phyloP scores from a whole-genome alignment of 2,329 filamentous ascomycete species.

The Microcyclospora tardicrescens region DNA sequence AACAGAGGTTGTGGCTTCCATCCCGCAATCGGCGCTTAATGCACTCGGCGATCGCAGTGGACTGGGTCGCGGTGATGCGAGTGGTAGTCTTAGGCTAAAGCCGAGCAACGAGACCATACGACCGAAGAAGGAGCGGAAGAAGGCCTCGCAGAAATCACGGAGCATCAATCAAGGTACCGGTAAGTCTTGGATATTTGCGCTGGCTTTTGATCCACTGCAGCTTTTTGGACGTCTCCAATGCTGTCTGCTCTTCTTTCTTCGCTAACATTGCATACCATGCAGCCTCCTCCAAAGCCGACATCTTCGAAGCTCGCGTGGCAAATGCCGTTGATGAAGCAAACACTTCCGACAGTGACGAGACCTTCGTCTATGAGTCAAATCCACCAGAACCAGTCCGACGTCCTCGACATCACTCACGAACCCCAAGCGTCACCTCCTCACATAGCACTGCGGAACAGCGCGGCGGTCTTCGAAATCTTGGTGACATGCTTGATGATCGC shows the following conservation, averaged over 20 bases:
- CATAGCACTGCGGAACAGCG: constrained; percentile 53
- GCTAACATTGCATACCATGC: too few relatives aligned
- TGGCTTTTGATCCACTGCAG: not conserved
- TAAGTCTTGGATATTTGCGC: constrained; percentile 36
- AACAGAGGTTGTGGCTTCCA: constrained; percentile 86
- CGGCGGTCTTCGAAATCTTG: constrained; percentile 49
- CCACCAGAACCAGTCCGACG: constrained; percentile 50
- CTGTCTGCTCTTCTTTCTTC: not conserved
- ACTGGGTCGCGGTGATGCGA: constrained; percentile 49
- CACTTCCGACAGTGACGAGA: constrained; percentile 94
- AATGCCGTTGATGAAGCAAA: constrained; percentile 92
- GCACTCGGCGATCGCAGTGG: constrained; percentile 39
- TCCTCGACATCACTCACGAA: constrained; percentile 81
- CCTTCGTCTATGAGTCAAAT: constrained; percentile 98
- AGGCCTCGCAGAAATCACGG: constrained; percentile 59
- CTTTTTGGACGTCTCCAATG: not conserved
- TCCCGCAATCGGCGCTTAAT: constrained; percentile 66
- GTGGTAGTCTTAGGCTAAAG: constrained; percentile 68
- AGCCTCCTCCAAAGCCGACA: constrained; percentile 91
- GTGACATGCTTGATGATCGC: constrained; percentile 51
- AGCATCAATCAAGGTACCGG: constrained; percentile 58
- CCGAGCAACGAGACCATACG: constrained; percentile 92
- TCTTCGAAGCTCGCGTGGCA: constrained; percentile 94
- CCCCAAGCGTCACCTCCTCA: constrained; percentile 79
- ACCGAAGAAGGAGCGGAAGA: constrained; percentile 87